These are phyloP conservation scores for Herpetomonas tarakana DNA, from an alignment of 208 protist genomes.

Conservation along the genomic window DNA sequence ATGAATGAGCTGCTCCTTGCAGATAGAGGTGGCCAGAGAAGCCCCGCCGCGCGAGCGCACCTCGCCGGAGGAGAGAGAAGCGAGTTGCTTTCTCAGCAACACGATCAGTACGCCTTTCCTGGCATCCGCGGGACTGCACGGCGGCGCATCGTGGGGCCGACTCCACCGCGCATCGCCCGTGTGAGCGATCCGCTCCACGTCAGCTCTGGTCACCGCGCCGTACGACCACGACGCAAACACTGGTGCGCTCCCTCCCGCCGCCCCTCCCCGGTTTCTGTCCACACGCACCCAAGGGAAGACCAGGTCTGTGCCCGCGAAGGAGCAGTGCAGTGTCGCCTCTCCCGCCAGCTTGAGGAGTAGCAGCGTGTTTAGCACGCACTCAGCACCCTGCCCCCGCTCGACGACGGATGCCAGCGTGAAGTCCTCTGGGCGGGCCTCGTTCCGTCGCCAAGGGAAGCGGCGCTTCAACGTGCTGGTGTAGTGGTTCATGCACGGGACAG, in stretches of 20 bases:
- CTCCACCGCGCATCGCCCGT: constrained; percentile 27
- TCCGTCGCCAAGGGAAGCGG: constrained; percentile 18
- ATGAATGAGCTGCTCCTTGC: constrained; percentile 50
- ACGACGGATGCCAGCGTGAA: constrained; percentile 33
- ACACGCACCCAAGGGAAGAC: constrained; percentile 44
- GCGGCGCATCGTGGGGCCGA: no score
- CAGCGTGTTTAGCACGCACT: constrained; percentile 48
- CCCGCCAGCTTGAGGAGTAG: constrained; percentile 29
- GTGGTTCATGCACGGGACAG: no score
- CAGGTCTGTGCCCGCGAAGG: constrained; percentile 36
- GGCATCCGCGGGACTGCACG: no score
- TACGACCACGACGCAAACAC: constrained; percentile 43
- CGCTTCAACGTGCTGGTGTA: no score
- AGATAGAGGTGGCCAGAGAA: no score
- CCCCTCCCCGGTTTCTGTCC: constrained; percentile 8
- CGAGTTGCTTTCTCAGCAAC: constrained; percentile 40
- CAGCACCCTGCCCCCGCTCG: constrained; percentile 19
- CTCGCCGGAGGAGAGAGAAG: constrained; percentile 9
- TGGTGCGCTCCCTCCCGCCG: no score
- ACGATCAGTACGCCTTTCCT: constrained; percentile 34
- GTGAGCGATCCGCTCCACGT: constrained; percentile 20
- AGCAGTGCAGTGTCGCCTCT: constrained; percentile 20
- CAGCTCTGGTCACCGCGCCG: constrained; percentile 20
- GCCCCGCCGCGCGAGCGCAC: no score
- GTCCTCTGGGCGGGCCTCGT: constrained; percentile 33